These are phyloP conservation scores for Alnus glutinosa DNA, from an alignment of 306 rosid genomes.

Conservation along the genomic window DNA sequence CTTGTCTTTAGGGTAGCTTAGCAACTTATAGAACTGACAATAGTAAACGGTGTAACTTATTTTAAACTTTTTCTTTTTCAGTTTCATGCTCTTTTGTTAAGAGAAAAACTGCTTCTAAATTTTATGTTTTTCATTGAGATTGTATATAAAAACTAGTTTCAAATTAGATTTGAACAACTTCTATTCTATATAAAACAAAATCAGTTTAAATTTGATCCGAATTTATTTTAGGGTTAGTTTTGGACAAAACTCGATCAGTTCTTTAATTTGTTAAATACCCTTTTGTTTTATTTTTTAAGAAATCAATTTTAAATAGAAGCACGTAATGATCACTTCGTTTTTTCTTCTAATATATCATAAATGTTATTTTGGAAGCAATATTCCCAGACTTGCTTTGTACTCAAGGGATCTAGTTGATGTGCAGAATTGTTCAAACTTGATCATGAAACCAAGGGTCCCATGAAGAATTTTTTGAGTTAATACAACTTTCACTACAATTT, in stretches of 20 bases:
- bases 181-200: neutral
- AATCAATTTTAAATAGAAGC: neutral
- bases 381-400: constrained; percentile 16
- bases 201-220: neutral
- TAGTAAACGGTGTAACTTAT: too few relatives aligned
- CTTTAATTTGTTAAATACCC: neutral
- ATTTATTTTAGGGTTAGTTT: too few relatives aligned
- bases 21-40: too few relatives aligned
- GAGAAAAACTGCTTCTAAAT: too few relatives aligned
- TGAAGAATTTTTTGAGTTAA: too few relatives aligned
- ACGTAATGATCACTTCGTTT: constrained; percentile 3
- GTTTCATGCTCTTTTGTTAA: too few relatives aligned
- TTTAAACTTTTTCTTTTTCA: too few relatives aligned
- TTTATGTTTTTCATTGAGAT: too few relatives aligned
- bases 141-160: too few relatives aligned
- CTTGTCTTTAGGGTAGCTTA: too few relatives aligned
- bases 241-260: neutral
- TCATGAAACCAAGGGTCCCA: constrained; percentile 21
- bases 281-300: neutral
- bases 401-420: constrained; percentile 19
- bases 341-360: neutral
- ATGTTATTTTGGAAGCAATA: neutral
- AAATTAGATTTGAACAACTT: too few relatives aligned
- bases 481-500: too few relatives aligned
- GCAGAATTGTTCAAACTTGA: neutral